Evolutionary conservation across 2,329 filamentous ascomycete species (phyloP), one percentile per base, ranked within the genome.

Genomic region (Neonectria faginata): DNA sequence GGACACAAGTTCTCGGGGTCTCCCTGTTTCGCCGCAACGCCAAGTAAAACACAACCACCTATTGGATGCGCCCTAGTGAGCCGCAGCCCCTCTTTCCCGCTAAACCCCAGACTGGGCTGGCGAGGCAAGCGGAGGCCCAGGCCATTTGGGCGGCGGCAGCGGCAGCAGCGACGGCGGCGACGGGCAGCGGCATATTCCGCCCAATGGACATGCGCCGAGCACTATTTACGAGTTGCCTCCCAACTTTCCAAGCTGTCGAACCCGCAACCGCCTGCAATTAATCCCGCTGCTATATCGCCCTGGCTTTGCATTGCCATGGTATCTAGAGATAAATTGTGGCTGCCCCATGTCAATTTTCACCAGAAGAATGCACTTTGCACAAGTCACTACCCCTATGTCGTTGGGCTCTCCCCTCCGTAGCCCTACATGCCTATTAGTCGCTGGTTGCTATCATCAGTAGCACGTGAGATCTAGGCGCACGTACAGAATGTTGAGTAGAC

Each of bases 101-200:
- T 58, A 58, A 51, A 25, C 56, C 56, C 56, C 56, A 58, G 56
- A 52, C 45, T 47, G 33, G 33, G 31, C 54, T 57, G 25, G 25
- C 29, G 51, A 50, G 45, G 45, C 25, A 50, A 50, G 45, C 16
- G 22, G 25, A n/a, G 25, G 33, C 14, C 25, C 16, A 51, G n/a
- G 29, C 31, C n/a, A 51, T 50, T 33, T 36, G 48, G 48, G 48
- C 29, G 27, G 29, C 27, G 27, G 22, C 48, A 33, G 29, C 47
- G 25, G 14, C 48, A 33, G 29, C 47, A 16, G 14, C 47, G n/a
- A n/a, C 27, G 27, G 47, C 16, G 16, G 39, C 39, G 18, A 14
- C n/a, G 39, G 39, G 7, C n/a, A 18, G 39, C 39, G 39, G 39
- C 39, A 42, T 42, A 18, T 42, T 20, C 39, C 39, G 39, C 16